Evolutionary conservation across 495 filamentous ascomycete genomes (phyloP), one percentile per base, ranked within the genome.

Genomic region (Aspergillus bridgeri): DNA sequence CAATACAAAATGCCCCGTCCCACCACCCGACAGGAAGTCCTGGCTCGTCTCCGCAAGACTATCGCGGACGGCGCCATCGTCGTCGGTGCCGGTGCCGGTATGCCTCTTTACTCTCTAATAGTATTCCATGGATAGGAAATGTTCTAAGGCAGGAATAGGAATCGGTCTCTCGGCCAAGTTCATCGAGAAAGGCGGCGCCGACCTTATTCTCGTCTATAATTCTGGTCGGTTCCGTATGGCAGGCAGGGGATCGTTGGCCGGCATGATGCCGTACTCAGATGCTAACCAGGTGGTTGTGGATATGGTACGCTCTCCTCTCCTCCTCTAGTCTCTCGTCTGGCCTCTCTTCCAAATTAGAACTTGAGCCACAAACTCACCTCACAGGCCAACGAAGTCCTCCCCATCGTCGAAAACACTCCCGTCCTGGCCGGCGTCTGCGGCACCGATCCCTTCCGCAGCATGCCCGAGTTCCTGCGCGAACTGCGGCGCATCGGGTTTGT

Each of bases 171-270:
- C 86, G 1, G 86, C 87, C 59, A 89, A 90, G 63, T 84, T 79
- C 61, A 74, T 87, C 65, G 86, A 89, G 66, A 75, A 79, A 29
- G 86, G 85, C 58, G 85, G 86, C 56, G 81, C 75, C 49, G 85
- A 89, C 60, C 77, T 89, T 23, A 86, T 89, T 54, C 81, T 89
- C 55, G 75, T 89, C 69, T 89, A 89, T 75, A 89, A 89, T 71
- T 83, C 80, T 38, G 87, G 86, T 2, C 81, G 86, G 22, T 90
- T 86, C 71, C 85, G 86, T 29, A 89, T 90, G 87, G 86, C 86
- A 3, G 86, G 86, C 2, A 73, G 82, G 20, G 86, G 86, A 1
- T 88, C 85, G 6, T 72, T 89, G n/a, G 86, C 86, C 0, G 87
- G 86, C 0, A 67, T 90, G 50, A 84, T 90, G 80, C 86, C 86